phyloP scores from a whole-genome alignment of 441 rosid genomes.

The Corymbia calophylla region DNA sequence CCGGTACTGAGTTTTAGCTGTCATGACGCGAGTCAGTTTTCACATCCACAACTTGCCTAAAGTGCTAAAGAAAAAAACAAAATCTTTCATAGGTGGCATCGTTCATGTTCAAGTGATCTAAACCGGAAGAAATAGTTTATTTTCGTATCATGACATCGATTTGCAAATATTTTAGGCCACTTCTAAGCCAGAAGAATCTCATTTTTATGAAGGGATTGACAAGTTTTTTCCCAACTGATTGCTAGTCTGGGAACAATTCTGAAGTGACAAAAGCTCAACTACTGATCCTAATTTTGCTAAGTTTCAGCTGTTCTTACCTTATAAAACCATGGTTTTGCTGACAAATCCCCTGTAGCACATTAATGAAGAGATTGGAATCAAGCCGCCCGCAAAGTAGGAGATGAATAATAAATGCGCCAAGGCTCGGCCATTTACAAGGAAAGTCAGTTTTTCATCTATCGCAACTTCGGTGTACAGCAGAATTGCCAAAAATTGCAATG shows the following conservation, averaged over 20 bases:
- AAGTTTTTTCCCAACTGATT: background rate
- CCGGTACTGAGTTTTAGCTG: conserved; percentile 22
- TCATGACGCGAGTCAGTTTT: conserved; percentile 15
- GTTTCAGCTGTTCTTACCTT: background rate
- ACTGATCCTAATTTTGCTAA: background rate
- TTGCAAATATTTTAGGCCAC: background rate
- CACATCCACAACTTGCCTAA: conserved; percentile 4
- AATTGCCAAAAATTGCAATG: background rate
- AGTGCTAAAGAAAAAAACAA: background rate
- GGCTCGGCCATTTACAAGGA: background rate
- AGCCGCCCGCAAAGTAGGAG: background rate
- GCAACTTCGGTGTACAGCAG: background rate
- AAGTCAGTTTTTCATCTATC: background rate
- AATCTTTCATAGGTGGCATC: background rate
- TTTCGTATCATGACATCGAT: background rate
- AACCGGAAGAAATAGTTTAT: background rate
- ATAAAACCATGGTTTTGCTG: background rate
- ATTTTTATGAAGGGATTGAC: background rate
- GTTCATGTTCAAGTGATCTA: background rate
- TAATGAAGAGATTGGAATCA: background rate
- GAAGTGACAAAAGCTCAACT: background rate
- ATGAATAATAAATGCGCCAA: background rate
- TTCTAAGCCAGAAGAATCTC: background rate
- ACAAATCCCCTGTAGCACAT: background rate
- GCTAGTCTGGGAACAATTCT: background rate